Base-by-base conservation (phyloP, 2,329 filamentous ascomycete genomes). In the Beauveria sp. region DNA sequence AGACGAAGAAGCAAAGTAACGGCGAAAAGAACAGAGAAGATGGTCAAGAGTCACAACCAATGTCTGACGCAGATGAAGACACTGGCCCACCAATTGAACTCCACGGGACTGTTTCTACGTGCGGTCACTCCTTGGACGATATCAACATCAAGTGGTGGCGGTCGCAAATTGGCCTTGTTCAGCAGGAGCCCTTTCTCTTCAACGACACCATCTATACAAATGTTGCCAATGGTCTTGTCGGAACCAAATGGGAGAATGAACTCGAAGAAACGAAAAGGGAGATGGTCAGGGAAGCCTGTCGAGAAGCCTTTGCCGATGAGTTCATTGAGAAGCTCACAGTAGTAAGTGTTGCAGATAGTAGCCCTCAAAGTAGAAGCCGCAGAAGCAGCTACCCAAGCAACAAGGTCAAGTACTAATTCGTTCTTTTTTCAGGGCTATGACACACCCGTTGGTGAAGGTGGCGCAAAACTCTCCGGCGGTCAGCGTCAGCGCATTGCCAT, bases 391-490 rank as follows among this genome's bases (percentile, higher is more conserved):
- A 14, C 31, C 24, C 8, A 28, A 51, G 16, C 16, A 20, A 7
- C 40, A 16, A n/a, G 16, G 8, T n/a, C 18, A n/a, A n/a, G 16
- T 12, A 52, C 65, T 67, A 10, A 69, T 52, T 26, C 20, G 20
- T 40, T 46, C 10, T 53, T 31, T 7, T 7, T 28, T 14, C n/a
- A 89, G 76, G 84, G 85, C 2, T 93, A 93, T 69, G 81, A 88
- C 5, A 91, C 90, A 0, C 74, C 83, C 7, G 90, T 95, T 1
- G 91, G 91, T 1, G 90, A 93, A 69, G 83, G 83, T 28, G 91
- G 91, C 5, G 87, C 88, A 51, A 91, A 90, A 70, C 77, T 96
- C 1, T 91, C 88, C 10, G 89, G 90, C n/a, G 91, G 86, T 65
- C 88, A 90, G 74, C 86, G 87, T 64, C 88, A 91, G 73, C 82